These are phyloP conservation scores for Conticribra guillardii DNA, from an alignment of 108 stramenopile genomes.

Conservation along the genomic window DNA sequence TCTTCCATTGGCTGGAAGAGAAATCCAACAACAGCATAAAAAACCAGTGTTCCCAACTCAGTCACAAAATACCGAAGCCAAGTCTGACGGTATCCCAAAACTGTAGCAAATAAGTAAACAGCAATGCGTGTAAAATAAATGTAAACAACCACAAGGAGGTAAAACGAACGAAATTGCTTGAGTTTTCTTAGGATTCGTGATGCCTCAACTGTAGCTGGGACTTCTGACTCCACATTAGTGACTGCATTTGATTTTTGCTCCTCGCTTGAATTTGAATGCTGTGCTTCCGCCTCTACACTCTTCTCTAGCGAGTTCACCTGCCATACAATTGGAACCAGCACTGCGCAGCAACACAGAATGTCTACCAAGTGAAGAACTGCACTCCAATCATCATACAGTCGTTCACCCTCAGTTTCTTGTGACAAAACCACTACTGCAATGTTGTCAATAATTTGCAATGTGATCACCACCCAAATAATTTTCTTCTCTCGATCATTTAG, in stretches of 20 bases:
- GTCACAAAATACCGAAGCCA: slow-evolving; percentile 89
- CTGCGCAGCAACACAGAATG: slow-evolving; percentile 95
- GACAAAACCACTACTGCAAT: slow-evolving; percentile 92
- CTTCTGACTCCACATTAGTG: slow-evolving; percentile 43
- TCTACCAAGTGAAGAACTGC: slow-evolving; percentile 95
- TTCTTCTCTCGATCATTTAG: slow-evolving; percentile 87
- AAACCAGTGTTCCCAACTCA: slow-evolving; percentile 87
- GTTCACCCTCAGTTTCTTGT: slow-evolving; percentile 89
- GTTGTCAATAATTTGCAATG: slow-evolving; percentile 94
- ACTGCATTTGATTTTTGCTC: slow-evolving; percentile 26
- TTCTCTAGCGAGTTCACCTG: slow-evolving; percentile 84
- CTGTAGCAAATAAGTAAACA: slow-evolving; percentile 88
- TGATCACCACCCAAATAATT: slow-evolving; percentile 84
- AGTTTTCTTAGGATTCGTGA: slow-evolving; percentile 71
- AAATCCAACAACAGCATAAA: slow-evolving; percentile 91
- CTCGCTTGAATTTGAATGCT: slow-evolving; percentile 20
- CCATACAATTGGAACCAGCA: slow-evolving; percentile 98
- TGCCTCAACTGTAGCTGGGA: slow-evolving; percentile 45
- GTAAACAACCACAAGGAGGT: slow-evolving; percentile 91
- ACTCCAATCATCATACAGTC: slow-evolving; percentile 78
- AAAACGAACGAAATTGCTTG: slow-evolving; percentile 93
- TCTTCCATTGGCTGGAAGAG: slow-evolving; percentile 84
- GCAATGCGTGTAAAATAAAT: slow-evolving; percentile 97
- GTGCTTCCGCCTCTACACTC: slow-evolving; percentile 57
- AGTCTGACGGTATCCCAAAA: slow-evolving; percentile 81